Evolutionary conservation across 192 early-diverging fungal genomes (phyloP), one percentile per base, ranked within the genome.

Genomic region (Radiomyces spectabilis): DNA sequence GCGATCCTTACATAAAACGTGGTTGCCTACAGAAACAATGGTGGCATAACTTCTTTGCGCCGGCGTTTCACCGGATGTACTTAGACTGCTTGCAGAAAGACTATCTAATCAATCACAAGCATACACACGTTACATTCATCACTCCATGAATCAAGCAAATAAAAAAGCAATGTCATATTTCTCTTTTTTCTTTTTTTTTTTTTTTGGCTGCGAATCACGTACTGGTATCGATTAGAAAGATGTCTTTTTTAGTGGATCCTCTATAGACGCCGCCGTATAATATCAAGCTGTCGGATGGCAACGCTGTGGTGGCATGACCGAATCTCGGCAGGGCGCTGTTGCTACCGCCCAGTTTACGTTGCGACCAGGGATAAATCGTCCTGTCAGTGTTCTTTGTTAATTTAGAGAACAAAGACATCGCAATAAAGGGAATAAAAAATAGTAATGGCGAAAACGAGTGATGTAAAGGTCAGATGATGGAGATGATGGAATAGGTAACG

Each of bases 11-110:
- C 72, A 53, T 39, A 73, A 63, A 16, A 79, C 60, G 43, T 72
- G 63, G 33, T 69, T 60, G 2, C 66, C 66, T 9, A 79, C 55
- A 21, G 69, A 51, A n/a, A 72, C 69, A 27, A 69, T 69, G 3
- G 73, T 59, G 39, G 76, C 65, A 32, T 62, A 55, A 31, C 29
- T 74, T 41, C 65, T 49, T 9, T 61, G 60, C 4, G 46, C 43
- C 6, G 77, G 77, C 4, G 60, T 48, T 44, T 76, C 65, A 2
- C 77, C 77, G 3, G 65, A 52, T 29, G 72, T 48, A 26, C 53
- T 53, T 26, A 75, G 39, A 41, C 35, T 30, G 22, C 29, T 62
- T 21, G 50, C 51, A n/a, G 60, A 53, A 13, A 62, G 42, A 55
- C 16, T 37, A 49, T 62, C 60, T 62, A 26, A 18, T 31, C 22